Base-by-base conservation (phyloP, 495 filamentous ascomycete genomes). In the Trichoderma virens region DNA sequence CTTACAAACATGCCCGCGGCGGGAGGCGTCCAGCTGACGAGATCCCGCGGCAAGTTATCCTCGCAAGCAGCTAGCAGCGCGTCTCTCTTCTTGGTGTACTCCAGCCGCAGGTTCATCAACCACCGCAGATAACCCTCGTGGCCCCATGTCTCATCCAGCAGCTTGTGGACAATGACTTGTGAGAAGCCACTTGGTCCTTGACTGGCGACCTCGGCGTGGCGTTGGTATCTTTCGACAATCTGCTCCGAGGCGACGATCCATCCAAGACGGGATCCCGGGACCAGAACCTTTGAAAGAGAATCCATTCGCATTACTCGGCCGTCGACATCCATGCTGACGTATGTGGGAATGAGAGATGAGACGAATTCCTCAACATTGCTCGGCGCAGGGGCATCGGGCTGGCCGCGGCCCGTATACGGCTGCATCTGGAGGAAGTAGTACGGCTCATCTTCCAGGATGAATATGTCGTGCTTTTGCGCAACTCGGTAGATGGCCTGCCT, bases 401-500 rank as follows among this genome's bases (percentile, higher is more conserved):
- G 73, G 23, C 39, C 51, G 61, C 81, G 74, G 28, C 84, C 83
- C 16, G 80, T 80, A 75, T 93, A 94, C 1, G 90, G 86, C 71
- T 90, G 85, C 92, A 98, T 97, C 78, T 98, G 94, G 61, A 98
- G 81, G 79, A 93, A 98, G 74, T 90, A 89, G 76, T 97, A 97
- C n/a, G 93, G 93, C 72, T 98, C 93, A 72, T 98, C 93, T 76
- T 98, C 93, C 66, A 98, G 70, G 73, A 98, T 93, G 74, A 84
- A 88, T 56, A 97, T 63, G 70, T 96, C 91, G 72, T 96, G 90
- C 75, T 90, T 89, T 72, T 87, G 85, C 31, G 85, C 86, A 16
- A 96, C 82, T 14, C 75, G 79, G 77, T 97, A 97, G 35, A 97
- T 80, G 31, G 82, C 88, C 59, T 78, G 73, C 27, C 92, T 78